A percentile compares a stretch with the other conserved stretches of the same genome.
These are phyloP conservation scores for Picocystis sp. DNA, from an alignment of 163 green algal genomes.

Conservation along the genomic window DNA sequence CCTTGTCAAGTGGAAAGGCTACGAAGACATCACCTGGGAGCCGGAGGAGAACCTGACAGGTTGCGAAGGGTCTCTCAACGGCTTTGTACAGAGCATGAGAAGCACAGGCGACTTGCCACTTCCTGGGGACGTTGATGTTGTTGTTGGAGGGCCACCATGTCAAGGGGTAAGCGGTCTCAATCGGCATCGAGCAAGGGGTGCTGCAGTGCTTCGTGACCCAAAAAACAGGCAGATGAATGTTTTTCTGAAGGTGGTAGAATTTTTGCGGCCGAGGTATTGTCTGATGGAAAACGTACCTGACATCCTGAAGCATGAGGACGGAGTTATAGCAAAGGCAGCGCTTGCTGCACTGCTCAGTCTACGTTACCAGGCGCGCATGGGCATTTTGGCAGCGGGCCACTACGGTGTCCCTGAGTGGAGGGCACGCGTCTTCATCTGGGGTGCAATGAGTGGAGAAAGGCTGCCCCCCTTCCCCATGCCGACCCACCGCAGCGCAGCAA, in stretches of 20 bases:
- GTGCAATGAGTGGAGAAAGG: slow-evolving; percentile 28
- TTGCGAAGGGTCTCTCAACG: slow-evolving; percentile 6
- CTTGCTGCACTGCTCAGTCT: slow-evolving; percentile 25
- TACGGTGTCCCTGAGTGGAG: slow-evolving; percentile 32
- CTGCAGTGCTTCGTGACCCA: slow-evolving; percentile 36
- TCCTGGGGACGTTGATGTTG: slow-evolving; percentile 36
- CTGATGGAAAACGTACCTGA: slow-evolving; percentile 67
- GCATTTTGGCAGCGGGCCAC: slow-evolving; percentile 32
- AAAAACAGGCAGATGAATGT: slow-evolving; percentile 42
- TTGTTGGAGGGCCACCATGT: slow-evolving; percentile 50
- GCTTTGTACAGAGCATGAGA: slow-evolving; percentile 22
- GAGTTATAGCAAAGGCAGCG: slow-evolving; percentile 39
- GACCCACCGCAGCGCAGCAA: slow-evolving; percentile 18
- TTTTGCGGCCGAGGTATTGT: slow-evolving; percentile 38
- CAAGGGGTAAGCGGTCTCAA: slow-evolving; percentile 49
- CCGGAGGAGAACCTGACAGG: not conserved
- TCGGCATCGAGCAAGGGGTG: slow-evolving; percentile 22
- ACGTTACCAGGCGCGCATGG: slow-evolving; percentile 38
- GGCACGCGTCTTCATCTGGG: slow-evolving; percentile 33
- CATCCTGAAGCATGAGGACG: slow-evolving; percentile 46
- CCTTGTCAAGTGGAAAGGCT: slow-evolving; percentile 17
- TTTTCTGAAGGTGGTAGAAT: slow-evolving; percentile 37
- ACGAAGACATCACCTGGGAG: slow-evolving; percentile 1
- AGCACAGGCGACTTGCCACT: slow-evolving; percentile 25
- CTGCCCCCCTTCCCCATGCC: slow-evolving; percentile 45